Conservation (phyloP, 164 flowering plant genomes). For the Cinnamomum micranthum region DNA sequence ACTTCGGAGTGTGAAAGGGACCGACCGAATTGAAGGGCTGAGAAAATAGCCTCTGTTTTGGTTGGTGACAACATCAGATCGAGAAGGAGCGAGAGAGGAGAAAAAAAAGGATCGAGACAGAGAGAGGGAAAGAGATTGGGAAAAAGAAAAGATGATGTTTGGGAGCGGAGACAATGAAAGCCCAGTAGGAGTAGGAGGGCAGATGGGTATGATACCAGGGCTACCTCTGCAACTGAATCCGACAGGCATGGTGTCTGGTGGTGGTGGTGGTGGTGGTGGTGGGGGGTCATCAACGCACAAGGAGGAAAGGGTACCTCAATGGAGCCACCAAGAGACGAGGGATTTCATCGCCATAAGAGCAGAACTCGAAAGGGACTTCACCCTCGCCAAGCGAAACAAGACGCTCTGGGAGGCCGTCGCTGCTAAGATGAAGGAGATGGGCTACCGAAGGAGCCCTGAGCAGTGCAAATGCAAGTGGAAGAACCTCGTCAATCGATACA, state of each 20-base stretch:
- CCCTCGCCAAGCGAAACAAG: conserved; percentile 47
- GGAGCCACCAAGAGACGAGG: conserved; percentile 65
- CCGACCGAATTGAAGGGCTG: not conserved
- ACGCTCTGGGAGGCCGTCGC: conserved; percentile 65
- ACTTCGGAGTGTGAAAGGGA: not conserved
- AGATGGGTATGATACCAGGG: conserved; percentile 20
- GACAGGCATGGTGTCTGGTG: conserved; percentile 15
- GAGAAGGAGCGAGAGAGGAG: not conserved
- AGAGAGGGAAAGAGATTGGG: not conserved
- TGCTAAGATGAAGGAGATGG: conserved; percentile 48
- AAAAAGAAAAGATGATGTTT: conserved; percentile 10
- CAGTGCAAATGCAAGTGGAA: conserved; percentile 93
- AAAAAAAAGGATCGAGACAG: not conserved
- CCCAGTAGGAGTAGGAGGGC: conserved; percentile 8
- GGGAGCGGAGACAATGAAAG: conserved; percentile 20
- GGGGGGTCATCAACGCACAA: conserved; percentile 16
- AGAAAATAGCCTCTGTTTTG: not conserved
- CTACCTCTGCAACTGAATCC: conserved; percentile 21
- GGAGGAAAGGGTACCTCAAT: conserved; percentile 49
- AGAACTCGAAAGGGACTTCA: conserved; percentile 55
- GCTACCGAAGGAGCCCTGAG: conserved; percentile 54
- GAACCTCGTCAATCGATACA: conserved; percentile 66
- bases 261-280: too few species aligned
- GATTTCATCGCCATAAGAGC: conserved; percentile 61
- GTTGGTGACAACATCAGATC: not conserved